A percentile compares a stretch with the other conserved stretches of the same genome.
Evolutionary conservation across 352 stramenopile genomes (phyloP).

Genomic region (Phytophthora pinifolia): DNA sequence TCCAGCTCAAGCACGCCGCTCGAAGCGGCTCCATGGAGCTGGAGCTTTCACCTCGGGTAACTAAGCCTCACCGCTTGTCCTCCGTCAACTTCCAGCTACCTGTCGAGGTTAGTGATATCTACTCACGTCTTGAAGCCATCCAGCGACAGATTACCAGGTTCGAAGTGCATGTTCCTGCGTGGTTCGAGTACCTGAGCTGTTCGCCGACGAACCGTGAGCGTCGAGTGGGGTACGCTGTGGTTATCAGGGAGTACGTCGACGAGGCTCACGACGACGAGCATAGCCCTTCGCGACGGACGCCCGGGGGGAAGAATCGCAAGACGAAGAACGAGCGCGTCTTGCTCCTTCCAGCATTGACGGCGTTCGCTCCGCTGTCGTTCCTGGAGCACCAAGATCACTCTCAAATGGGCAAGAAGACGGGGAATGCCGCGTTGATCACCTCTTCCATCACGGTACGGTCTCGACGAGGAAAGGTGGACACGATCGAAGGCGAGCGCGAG

Average conservation of each 20-base stretch:
- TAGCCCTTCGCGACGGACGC: neutral
- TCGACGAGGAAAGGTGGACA: constrained; percentile 25
- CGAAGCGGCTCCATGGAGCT: neutral
- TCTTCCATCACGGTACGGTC: constrained; percentile 40
- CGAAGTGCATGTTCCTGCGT: constrained; percentile 40
- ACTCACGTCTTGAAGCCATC: constrained; percentile 26
- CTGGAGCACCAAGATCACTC: constrained; percentile 35
- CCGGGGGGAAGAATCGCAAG: neutral
- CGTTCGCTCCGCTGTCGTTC: constrained; percentile 45
- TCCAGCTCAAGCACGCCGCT: constrained; percentile 42
- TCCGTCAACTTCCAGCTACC: constrained; percentile 2
- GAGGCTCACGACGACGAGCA: neutral
- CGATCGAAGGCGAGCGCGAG: constrained; percentile 40
- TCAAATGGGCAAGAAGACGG: constrained; percentile 4
- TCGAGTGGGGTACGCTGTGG: constrained; percentile 52
- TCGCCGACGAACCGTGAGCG: constrained; percentile 34
- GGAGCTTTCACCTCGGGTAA: neutral
- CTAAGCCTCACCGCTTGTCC: constrained; percentile 1
- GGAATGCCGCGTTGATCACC: constrained; percentile 20
- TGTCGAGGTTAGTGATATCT: neutral
- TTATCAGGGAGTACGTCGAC: constrained; percentile 27
- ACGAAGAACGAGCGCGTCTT: constrained; percentile 34
- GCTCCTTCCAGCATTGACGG: constrained; percentile 36
- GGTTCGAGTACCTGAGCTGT: constrained; percentile 63
- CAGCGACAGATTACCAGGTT: constrained; percentile 30